Base-by-base conservation (phyloP, 768 basidiomycete species). In the Boletus fagicola region DNA sequence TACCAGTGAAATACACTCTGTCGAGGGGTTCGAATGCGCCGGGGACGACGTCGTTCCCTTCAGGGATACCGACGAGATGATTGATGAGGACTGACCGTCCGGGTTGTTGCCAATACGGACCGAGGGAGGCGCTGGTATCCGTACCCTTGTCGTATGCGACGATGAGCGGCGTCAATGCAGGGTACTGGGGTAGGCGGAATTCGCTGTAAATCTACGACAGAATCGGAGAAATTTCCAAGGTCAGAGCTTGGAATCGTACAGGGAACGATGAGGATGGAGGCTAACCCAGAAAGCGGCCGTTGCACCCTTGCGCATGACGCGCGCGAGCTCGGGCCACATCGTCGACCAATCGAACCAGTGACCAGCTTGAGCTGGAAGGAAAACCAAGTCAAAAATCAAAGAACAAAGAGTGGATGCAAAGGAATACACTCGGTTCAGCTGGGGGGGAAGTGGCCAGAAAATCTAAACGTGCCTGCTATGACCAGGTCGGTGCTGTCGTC, bases 291-390 rank as follows among this genome's bases (percentile, higher is more conserved):
- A 85, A 5, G 88, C 88, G 12, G 83, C 83, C 1, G 82, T 85
- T 3, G 89, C 91, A 16, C 82, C 79, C 9, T 75, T 77, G 49
- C 80, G 76, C 42, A 92, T 72, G 9, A 88, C 78, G 4, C 87
- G 76, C 12, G 77, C 75, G 0, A 83, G 74, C 70, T 92, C 86
- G 4, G 79, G 81, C 88, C 90, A 93, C 8, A 87, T 76, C 62
- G 80, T 82, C 7, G 72, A 68, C 80, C 85, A 89, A 63, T 92
- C 79, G 65, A 92, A 93, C 90, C 90, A 92, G 66, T 93, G 91
- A 3, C 83, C 83, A 0, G 90, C 84, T 72, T 90, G 90, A 1
- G 87, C 90, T 90, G 7, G 7, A 39, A 13, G 7, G 7, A 39
- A 13, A 36, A 16, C 20, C 31, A 33, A 6, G 8, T 6, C 20